Evolutionary conservation across 2,329 filamentous ascomycete species (phyloP).

Genomic region (Diaporthe helianthi): DNA sequence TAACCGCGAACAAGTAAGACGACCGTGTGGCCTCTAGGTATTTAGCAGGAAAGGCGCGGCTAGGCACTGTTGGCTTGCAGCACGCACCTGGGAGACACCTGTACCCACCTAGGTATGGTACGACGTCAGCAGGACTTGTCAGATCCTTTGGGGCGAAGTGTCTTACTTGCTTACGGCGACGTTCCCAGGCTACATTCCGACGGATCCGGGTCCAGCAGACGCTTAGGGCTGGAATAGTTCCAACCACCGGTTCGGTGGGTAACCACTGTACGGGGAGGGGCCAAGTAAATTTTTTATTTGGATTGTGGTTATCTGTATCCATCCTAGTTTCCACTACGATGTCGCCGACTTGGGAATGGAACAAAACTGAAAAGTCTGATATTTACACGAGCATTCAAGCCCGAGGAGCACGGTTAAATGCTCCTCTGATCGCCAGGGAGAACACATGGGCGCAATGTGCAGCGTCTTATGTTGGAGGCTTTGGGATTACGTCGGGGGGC

Average conservation of each 20-base stretch:
- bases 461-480: too few species aligned
- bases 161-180: conserved; percentile 5
- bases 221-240: not conserved
- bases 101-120: not conserved
- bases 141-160: conserved; percentile 19
- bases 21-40: not conserved
- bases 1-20: not conserved
- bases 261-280: too few species aligned
- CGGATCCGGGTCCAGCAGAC: not conserved
- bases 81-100: not conserved
- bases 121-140: not conserved
- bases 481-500: not conserved
- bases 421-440: too few species aligned
- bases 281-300: too few species aligned
- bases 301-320: too few species aligned
- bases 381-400: not conserved
- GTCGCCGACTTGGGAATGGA: not conserved
- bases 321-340: too few species aligned
- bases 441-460: too few species aligned
- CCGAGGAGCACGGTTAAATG: too few species aligned
- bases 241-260: too few species aligned
- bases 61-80: not conserved
- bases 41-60: not conserved
- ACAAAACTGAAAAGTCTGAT: not conserved
- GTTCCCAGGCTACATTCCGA: not conserved